Base-by-base conservation (phyloP, 805 yeast species). In the Saccharomyces paradoxus region DNA sequence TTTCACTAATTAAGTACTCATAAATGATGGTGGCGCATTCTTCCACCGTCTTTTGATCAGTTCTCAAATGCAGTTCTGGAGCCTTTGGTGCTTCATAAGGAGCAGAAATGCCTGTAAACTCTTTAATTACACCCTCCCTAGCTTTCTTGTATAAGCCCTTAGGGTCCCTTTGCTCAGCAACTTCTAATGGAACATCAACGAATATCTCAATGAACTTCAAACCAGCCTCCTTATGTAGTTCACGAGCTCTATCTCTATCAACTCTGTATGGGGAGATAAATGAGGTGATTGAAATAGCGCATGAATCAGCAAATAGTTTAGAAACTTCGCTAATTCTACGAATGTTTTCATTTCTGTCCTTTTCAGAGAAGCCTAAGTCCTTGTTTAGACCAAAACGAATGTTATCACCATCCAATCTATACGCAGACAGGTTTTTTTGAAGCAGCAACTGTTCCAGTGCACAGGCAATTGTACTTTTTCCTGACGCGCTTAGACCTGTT, bases 91-190 rank as follows among this genome's bases (percentile, higher is more conserved):
- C 94, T 76, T 91, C 98, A 71, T 91, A 91, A 41, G 98, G 98
- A 10, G 97, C 97, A 60, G 90, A 84, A 55, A 91, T 86, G 55
- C 98, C 98, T 14, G 98, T 91, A 75, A 91, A 91, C 68, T 91
- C 96, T 73, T 88, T 88, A 71, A 91, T 91, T 57, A 86, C 75
- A 37, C 98, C 98, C 66, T 90, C 94, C 71, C 97, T 83, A 17
- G 98, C 98, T 79, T 92, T 92, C 74, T 90, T 90, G 77, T 92
- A 92, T 61, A 92, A 77, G 12, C 98, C 98, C 77, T 92, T 92
- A 59, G 98, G 98, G 72, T 92, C 98, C 75, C 98, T 88, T 72
- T 89, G 81, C 77, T 92, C 98, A 51, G 97, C 98, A 58, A 92
- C 89, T 65, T 86, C 90, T 51, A 92, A 78, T 37, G 98, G 97